A percentile compares a stretch with the other conserved stretches of the same genome.
phyloP scores from a whole-genome alignment of 768 basidiomycete species.

The Mycena vulgaris region DNA sequence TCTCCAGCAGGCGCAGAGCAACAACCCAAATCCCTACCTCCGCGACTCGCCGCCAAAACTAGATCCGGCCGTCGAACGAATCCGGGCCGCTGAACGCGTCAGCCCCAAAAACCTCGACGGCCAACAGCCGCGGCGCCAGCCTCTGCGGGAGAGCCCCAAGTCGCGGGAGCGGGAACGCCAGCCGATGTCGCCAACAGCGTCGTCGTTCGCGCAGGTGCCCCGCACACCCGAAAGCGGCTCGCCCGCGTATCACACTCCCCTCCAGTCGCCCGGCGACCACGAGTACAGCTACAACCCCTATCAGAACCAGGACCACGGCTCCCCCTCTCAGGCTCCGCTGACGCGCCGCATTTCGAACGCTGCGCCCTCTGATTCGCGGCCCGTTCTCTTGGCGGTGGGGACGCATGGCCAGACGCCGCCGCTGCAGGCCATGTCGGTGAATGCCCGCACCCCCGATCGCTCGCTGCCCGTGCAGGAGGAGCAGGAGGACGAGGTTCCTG shows the following conservation, averaged over 20 bases:
- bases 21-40: conserved; percentile 55
- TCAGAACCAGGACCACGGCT: conserved; percentile 47
- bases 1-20: conserved; percentile 69
- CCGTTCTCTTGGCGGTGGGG: conserved; percentile 27
- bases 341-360: conserved; percentile 60
- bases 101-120: conserved; percentile 70
- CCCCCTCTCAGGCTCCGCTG: conserved; percentile 50
- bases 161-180: conserved; percentile 40
- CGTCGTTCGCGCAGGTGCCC: conserved; percentile 57
- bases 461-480: conserved; percentile 87
- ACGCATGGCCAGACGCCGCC: conserved; percentile 66
- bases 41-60: conserved; percentile 65
- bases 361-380: conserved; percentile 25
- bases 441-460: conserved; percentile 75
- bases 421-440: conserved; percentile 59
- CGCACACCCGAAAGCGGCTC: conserved; percentile 66
- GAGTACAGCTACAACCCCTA: conserved; percentile 34
- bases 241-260: conserved; percentile 30
- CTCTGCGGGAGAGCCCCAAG: conserved; percentile 58
- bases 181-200: conserved; percentile 41
- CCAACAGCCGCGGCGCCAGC: conserved; percentile 52
- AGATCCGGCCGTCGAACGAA: conserved; percentile 69
- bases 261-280: conserved; percentile 31
- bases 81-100: conserved; percentile 65
- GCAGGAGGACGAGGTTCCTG: conserved; percentile 72